These are phyloP conservation scores for Plenodomus tracheiphilus DNA, from an alignment of 2,329 filamentous ascomycete species.

Conservation along the genomic window DNA sequence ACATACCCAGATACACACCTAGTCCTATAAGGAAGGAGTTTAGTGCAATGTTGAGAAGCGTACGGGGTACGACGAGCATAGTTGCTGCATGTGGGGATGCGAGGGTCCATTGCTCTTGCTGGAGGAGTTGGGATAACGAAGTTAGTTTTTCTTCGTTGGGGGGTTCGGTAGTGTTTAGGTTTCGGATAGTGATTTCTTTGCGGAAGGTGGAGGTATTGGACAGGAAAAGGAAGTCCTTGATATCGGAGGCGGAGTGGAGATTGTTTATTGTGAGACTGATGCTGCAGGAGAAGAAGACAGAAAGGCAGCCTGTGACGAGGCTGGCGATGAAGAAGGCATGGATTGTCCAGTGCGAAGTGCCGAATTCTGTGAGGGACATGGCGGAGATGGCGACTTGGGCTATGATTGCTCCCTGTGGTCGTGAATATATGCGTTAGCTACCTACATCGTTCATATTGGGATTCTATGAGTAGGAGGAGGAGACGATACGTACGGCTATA, in stretches of 20 bases:
- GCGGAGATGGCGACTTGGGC: constrained; percentile 21
- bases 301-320: constrained; percentile 13
- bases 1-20: constrained; percentile 11
- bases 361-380: constrained; percentile 6
- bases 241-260: constrained; percentile 9
- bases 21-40: constrained; percentile 11
- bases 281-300: constrained; percentile 16
- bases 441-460: neutral
- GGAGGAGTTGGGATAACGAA: neutral
- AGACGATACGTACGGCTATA: constrained; percentile 10
- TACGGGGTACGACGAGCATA: constrained; percentile 11
- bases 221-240: constrained; percentile 12
- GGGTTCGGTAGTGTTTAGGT: too few species aligned
- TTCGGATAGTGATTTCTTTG: neutral
- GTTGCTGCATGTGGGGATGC: constrained; percentile 9
- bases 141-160: neutral
- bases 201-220: neutral
- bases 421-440: neutral
- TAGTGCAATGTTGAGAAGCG: constrained; percentile 10
- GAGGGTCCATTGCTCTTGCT: neutral
- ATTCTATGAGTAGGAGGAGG: neutral
- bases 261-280: constrained; percentile 9
- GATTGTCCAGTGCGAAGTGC: constrained; percentile 14
- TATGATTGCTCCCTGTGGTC: constrained; percentile 18
- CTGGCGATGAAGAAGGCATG: constrained; percentile 14